Evolutionary conservation across 1,284 basidiomycete species (phyloP).

Genomic region (Apiotrichum sp.): DNA sequence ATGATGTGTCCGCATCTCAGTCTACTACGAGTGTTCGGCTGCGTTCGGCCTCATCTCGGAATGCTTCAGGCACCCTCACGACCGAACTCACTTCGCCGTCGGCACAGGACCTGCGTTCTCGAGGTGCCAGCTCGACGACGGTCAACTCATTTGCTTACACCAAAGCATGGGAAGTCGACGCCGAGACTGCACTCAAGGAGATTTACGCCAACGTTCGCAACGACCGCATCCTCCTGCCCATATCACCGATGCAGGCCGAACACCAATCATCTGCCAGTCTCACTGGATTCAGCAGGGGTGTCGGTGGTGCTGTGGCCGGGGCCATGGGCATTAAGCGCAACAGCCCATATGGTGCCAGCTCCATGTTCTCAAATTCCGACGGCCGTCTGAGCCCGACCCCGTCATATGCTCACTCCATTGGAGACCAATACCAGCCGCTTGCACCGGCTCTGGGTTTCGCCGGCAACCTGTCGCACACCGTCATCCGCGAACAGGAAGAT

Average conservation of each 20-base stretch:
- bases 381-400: conserved; percentile 82
- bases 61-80: conserved; percentile 25
- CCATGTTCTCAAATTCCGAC: conserved; percentile 51
- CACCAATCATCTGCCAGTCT: conserved; percentile 27
- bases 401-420: conserved; percentile 73
- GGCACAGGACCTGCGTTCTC: conserved; percentile 17
- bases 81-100: conserved; percentile 17
- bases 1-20: conserved; percentile 19
- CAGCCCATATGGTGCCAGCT: conserved; percentile 26
- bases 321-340: conserved; percentile 72
- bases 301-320: conserved; percentile 21
- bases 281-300: background rate
- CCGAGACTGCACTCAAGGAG: conserved; percentile 83
- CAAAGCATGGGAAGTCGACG: conserved; percentile 67
- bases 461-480: conserved; percentile 88
- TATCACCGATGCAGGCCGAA: conserved; percentile 44
- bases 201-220: conserved; percentile 87
- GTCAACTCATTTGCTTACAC: conserved; percentile 32
- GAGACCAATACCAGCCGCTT: conserved; percentile 54
- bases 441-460: conserved; percentile 86
- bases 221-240: conserved; percentile 82
- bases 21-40: conserved; percentile 18
- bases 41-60: conserved; percentile 19
- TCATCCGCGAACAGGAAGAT: conserved; percentile 83
- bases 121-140: conserved; percentile 28